Conservation (phyloP, 352 stramenopile genomes). For the Globisporangium recalcitrans region DNA sequence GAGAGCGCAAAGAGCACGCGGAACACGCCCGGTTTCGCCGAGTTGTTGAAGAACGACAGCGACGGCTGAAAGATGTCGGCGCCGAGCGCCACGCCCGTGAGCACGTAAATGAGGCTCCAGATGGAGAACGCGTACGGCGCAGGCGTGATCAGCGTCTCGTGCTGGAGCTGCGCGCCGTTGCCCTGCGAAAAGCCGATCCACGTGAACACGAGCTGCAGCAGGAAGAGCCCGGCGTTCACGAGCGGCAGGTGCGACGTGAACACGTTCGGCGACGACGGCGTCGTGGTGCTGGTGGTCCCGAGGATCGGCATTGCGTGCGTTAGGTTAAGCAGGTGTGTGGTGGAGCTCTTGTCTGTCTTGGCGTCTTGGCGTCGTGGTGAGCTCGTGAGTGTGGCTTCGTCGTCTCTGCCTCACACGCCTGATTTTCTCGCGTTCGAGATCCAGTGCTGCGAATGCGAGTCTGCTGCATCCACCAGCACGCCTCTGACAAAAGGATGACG, state of each 20-base stretch:
- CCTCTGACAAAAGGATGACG: neutral
- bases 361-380: neutral
- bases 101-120: constrained; percentile 63
- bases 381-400: neutral
- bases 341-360: neutral
- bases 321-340: neutral
- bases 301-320: neutral
- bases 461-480: too few relatives aligned
- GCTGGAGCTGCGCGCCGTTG: constrained; percentile 23
- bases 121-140: constrained; percentile 54
- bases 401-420: neutral
- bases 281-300: neutral
- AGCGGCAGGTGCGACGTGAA: constrained; percentile 26
- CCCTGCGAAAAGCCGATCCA: constrained; percentile 29
- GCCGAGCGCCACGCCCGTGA: constrained; percentile 47
- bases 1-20: constrained; percentile 50
- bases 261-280: neutral
- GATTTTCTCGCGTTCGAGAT: neutral
- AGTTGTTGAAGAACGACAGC: constrained; percentile 42
- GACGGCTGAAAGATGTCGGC: constrained; percentile 46
- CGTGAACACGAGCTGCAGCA: constrained; percentile 42
- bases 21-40: constrained; percentile 37
- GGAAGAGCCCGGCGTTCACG: constrained; percentile 53
- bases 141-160: constrained; percentile 52
- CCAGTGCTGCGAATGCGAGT: neutral